phyloP scores from a whole-genome alignment of 2,329 filamentous ascomycete genomes.

The Biscogniauxia marginata region DNA sequence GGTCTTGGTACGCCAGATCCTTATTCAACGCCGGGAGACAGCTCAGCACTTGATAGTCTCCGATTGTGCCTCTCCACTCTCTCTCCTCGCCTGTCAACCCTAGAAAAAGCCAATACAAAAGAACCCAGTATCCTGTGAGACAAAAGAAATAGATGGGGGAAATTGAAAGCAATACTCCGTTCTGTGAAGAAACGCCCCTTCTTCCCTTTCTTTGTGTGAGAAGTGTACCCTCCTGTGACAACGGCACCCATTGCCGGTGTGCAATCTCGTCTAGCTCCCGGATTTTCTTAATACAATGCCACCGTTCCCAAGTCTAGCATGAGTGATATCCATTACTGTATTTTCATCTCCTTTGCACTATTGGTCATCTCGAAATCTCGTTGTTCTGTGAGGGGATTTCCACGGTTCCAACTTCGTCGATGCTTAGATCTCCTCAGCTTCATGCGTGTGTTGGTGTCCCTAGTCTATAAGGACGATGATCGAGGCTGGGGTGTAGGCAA shows the following conservation, averaged over 20 bases:
- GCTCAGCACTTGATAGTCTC: constrained; percentile 59
- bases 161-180: not conserved
- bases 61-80: constrained; percentile 31
- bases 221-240: not conserved
- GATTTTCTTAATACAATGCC: not conserved
- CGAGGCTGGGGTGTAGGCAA: not conserved
- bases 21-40: constrained; percentile 42
- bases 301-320: not conserved
- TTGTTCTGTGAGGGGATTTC: too few relatives aligned
- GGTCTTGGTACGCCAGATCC: constrained; percentile 1
- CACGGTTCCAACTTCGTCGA: too few relatives aligned
- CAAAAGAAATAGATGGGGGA: not conserved
- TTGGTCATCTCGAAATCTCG: not conserved
- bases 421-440: too few relatives aligned
- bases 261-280: not conserved
- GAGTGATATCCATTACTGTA: not conserved
- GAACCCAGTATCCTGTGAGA: too few relatives aligned
- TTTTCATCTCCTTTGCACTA: not conserved
- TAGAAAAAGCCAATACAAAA: constrained; percentile 3
- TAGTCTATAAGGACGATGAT: not conserved
- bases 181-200: not conserved
- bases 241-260: not conserved
- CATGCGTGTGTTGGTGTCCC: not conserved
- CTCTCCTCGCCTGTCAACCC: constrained; percentile 2
- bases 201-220: not conserved